Percentiles rank a stretch among this genome's conserved stretches.
These are phyloP conservation scores for Arctium lappa DNA, from an alignment of 129 eudicot species.

Conservation along the genomic window DNA sequence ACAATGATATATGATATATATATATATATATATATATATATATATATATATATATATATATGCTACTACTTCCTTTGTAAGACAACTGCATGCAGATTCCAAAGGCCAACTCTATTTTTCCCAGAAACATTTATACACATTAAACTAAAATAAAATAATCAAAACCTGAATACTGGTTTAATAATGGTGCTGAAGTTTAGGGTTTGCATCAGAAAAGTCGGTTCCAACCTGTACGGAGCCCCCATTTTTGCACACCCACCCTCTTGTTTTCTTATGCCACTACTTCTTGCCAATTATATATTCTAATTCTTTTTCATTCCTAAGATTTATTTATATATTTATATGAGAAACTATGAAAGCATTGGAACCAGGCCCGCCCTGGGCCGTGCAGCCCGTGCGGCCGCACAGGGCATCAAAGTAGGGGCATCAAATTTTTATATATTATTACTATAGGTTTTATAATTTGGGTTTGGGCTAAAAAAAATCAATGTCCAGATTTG, in stretches of 20 bases:
- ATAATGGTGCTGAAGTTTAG: conserved; percentile 21
- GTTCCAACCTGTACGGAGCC: conserved; percentile 22
- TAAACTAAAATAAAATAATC: no score
- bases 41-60: background rate
- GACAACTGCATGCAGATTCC: conserved; percentile 17
- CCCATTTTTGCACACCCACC: background rate
- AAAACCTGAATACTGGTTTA: background rate
- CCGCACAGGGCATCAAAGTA: no score
- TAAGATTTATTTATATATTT: no score
- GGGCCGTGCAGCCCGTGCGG: no score
- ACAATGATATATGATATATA: background rate
- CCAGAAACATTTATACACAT: background rate
- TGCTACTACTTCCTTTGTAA: background rate
- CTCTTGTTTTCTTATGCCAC: background rate
- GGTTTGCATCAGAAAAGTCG: conserved; percentile 28
- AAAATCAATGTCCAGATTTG: no score
- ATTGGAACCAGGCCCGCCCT: no score
- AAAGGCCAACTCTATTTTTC: background rate
- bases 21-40: background rate
- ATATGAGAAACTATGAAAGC: no score
- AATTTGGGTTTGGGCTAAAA: no score
- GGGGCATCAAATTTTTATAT: no score
- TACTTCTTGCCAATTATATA: background rate
- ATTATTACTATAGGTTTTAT: no score
- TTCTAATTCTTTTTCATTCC: background rate